Evolutionary conservation across 108 stramenopile genomes (phyloP).

Genomic region (Parietichytrium sp.): DNA sequence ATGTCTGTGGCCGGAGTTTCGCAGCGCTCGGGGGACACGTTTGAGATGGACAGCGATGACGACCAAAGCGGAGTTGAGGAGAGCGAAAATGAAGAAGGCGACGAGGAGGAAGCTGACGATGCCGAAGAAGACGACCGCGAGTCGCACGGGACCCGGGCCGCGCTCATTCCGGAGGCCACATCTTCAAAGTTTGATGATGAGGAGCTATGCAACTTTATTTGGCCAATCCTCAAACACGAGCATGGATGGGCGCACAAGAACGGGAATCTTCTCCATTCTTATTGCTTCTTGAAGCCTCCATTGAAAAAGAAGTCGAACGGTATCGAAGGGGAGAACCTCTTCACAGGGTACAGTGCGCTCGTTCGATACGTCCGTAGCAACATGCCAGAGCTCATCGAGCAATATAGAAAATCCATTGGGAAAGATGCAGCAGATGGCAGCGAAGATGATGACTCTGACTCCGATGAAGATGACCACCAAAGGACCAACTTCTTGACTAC

Average conservation of each 20-base stretch:
- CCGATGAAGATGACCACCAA: not conserved
- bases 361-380: not conserved
- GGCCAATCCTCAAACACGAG: not conserved
- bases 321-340: not conserved
- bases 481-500: no score
- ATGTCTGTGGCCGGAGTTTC: no score
- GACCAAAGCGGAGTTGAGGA: not conserved
- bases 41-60: no score
- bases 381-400: conserved; percentile 8
- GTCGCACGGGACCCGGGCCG: no score
- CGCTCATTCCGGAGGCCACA: no score
- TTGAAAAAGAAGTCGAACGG: not conserved
- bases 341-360: not conserved
- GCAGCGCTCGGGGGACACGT: no score
- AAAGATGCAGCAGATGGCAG: not conserved
- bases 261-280: not conserved
- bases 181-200: not conserved
- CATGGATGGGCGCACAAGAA: not conserved
- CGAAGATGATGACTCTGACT: not conserved
- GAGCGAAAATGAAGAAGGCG: not conserved
- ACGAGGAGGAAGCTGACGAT: conserved; percentile 8
- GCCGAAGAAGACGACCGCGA: not conserved
- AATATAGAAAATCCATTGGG: not conserved
- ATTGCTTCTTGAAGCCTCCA: not conserved
- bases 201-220: not conserved